A percentile compares a stretch with the other conserved stretches of the same genome.
These are phyloP conservation scores for Naganishia kalamii DNA, from an alignment of 768 basidiomycete genomes.

Conservation along the genomic window DNA sequence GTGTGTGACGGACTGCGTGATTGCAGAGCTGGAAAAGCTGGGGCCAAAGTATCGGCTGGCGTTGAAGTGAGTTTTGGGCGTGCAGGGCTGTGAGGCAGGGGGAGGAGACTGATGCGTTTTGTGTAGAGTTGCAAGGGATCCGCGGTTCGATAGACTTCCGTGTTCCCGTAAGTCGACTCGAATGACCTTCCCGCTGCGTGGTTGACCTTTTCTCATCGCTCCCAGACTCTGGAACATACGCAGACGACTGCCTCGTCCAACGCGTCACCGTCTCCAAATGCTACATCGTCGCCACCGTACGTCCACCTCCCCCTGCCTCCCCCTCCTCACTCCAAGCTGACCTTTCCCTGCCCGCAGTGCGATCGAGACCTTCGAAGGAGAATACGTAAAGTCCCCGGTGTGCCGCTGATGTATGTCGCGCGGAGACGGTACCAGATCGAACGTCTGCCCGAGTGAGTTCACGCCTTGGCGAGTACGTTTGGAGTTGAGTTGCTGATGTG, in stretches of 20 bases:
- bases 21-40: conserved; percentile 96
- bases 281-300: conserved; percentile 82
- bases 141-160: conserved; percentile 85
- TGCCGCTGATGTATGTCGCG: conserved; percentile 96
- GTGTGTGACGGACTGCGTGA: conserved; percentile 97
- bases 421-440: conserved; percentile 88
- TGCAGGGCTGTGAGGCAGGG: background rate
- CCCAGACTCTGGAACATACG: conserved; percentile 81
- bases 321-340: background rate
- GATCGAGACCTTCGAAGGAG: conserved; percentile 88
- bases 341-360: conserved; percentile 49
- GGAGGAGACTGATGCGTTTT: background rate
- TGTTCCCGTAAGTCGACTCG: conserved; percentile 59
- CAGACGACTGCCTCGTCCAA: conserved; percentile 96
- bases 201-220: background rate
- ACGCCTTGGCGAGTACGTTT: background rate
- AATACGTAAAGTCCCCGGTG: conserved; percentile 73
- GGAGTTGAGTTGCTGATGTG: no score
- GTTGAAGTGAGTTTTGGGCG: conserved; percentile 60
- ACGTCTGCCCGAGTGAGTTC: conserved; percentile 66
- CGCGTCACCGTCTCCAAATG: conserved; percentile 91
- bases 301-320: conserved; percentile 19
- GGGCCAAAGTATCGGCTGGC: conserved; percentile 93
- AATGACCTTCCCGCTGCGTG: background rate
- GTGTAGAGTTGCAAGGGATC: conserved; percentile 84